Evolutionary conservation across 169 alveolate species (phyloP).

Genomic region (Eimeria sp.): DNA sequence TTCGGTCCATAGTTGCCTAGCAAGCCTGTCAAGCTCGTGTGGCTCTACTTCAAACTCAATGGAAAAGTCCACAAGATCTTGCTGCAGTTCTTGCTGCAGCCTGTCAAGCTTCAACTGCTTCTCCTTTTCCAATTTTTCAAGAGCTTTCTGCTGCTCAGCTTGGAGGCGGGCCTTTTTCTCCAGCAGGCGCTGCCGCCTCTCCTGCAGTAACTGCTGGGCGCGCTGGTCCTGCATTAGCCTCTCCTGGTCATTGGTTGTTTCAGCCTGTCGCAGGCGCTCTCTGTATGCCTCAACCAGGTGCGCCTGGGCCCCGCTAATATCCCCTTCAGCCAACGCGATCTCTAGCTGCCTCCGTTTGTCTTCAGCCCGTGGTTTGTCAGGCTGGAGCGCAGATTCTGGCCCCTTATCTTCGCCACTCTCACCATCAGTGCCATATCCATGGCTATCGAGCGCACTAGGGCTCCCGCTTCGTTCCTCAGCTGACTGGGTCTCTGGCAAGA

Average conservation of each 20-base stretch:
- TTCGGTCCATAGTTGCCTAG: constrained; percentile 58
- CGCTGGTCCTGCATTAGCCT: constrained; percentile 56
- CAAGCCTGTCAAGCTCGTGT: constrained; percentile 72
- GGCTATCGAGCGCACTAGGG: background rate
- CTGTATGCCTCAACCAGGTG: constrained; percentile 28
- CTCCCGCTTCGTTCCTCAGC: background rate
- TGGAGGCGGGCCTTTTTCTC: constrained; percentile 66
- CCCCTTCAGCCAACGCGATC: background rate
- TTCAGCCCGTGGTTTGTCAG: background rate
- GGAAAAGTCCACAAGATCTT: constrained; percentile 70
- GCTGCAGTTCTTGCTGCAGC: constrained; percentile 55
- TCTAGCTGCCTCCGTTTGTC: background rate
- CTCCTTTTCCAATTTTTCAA: constrained; percentile 46
- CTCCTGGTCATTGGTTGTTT: constrained; percentile 4
- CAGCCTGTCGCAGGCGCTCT: constrained; percentile 32
- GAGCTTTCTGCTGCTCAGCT: constrained; percentile 41
- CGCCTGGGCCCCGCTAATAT: background rate
- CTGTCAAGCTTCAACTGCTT: constrained; percentile 32
- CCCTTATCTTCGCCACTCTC: background rate
- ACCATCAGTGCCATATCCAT: background rate
- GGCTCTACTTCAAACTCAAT: constrained; percentile 72
- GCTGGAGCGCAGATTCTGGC: background rate
- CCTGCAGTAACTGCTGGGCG: constrained; percentile 44
- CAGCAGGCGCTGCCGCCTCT: constrained; percentile 57
- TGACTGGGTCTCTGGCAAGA: background rate